Base-by-base conservation (phyloP, 805 yeast genomes). In the Pichia nakasei region DNA sequence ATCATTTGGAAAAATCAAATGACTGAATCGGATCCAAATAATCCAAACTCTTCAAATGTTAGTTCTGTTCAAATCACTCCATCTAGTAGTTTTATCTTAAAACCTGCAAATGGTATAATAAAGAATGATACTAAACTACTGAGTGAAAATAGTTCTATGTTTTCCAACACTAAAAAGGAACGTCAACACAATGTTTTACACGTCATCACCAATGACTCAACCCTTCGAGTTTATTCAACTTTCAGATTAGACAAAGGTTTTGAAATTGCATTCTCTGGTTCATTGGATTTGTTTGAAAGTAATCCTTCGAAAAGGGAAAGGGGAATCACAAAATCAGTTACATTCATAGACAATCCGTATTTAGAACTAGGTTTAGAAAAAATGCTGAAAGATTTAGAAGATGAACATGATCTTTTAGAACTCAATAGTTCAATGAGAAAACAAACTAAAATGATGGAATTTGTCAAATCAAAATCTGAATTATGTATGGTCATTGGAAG, bases 141-240 rank as follows among this genome's bases (percentile, higher is more conserved):
- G 1, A 39, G 47, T 4, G 48, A 43, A 15, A 26, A 34, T 13
- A 33, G 19, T 17, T 39, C 48, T 26, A 12, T 44, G 7, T 40
- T 20, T 18, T 48, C 53, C 1, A 31, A 36, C 4, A 22, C 43
- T 6, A 39, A 36, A 19, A 19, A 32, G 2, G 24, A 43, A 7
- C 41, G 46, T 22, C 41, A 53, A 35, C 70, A 70, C 17, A 74
- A 78, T 45, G 68, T 75, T 1, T 62, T 88, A 6, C 87, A 81
- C 57, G 78, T 95, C 0, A 52, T 80, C n/a, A 66, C 82, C 24
- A 63, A 70, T 17, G 87, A 83, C 52, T 63, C 70, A 7, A 67
- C 70, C 11, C 55, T 89, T 37, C 67, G 87, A 24, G 72, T 83
- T 0, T 87, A 89, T 85, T 73, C 83, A 0, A 73, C 82, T 18